Evolutionary conservation across 2,329 filamentous ascomycete species (phyloP), one percentile per base, ranked within the genome.

Genomic region (Epichloe amarillans): DNA sequence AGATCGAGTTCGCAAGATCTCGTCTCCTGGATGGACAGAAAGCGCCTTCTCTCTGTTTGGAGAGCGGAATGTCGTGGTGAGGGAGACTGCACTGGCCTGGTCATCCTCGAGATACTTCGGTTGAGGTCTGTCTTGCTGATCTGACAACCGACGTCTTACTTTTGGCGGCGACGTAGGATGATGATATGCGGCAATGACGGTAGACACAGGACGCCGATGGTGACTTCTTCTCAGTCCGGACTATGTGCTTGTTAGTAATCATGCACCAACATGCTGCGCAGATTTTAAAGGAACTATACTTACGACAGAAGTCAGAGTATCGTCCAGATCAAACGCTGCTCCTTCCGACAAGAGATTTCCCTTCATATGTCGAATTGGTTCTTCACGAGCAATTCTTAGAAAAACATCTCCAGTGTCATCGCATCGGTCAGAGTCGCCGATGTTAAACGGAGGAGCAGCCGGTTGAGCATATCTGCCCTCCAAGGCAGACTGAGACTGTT

Each of bases 361-460:
- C 42, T 70, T 67, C 17, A 60, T 58, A 47, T 68, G 70, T 46
- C 66, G 69, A 15, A 62, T 58, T 14, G 70, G 56, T 54, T 80
- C 76, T 52, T 81, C 76, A 11, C 73, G 69, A 12, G 78, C 77
- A 53, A 82, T 80, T 50, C 69, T 74, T 53, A 82, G 70, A 55
- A 81, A 82, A 40, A 81, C 66, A 55, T 82, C 78, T 39, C 75
- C 75, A 3, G 71, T 76, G 55, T 79, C 77, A 50, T 81, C 77
- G 41, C 49, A 37, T 39, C 52, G 37, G 37, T 46, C 49, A 17
- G 37, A n/a, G 14, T 44, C 41, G 38, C 40, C 21, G 26, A 26
- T 23, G n/a, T 48, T 36, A 11, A 54, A 51, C 15, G 30, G n/a
- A 15, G 38, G 14, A 47, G 17, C 21, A 15, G 21, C 17, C 12